Conservation (phyloP, 225 moss, liverwort and hornwort species). For the Sphagnum contortum region DNA sequence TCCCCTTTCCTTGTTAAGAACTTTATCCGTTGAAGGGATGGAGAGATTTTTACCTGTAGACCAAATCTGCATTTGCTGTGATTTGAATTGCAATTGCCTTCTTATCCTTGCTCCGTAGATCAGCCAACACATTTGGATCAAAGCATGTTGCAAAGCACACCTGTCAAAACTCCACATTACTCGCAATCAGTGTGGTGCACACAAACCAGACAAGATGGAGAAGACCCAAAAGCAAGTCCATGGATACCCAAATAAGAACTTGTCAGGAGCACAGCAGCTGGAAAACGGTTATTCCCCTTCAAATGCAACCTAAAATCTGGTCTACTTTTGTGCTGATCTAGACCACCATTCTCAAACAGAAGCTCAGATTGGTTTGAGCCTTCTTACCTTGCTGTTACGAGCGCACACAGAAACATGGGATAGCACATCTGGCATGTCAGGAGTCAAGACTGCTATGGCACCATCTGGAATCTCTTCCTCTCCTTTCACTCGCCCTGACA, state of each 20-base stretch:
- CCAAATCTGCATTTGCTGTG: conserved; percentile 41
- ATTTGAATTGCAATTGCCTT: conserved; percentile 36
- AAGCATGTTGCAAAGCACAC: conserved; percentile 95
- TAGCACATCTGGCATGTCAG: conserved; percentile 94
- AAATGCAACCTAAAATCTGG: not conserved
- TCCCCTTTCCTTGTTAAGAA: no score
- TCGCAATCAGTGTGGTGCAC: not conserved
- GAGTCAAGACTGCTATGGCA: conserved; percentile 79
- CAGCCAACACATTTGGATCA: conserved; percentile 59
- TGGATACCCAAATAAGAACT: not conserved
- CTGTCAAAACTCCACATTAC: conserved; percentile 19
- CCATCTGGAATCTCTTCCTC: conserved; percentile 97
- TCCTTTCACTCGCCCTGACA: conserved; percentile 80
- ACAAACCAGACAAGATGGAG: not conserved
- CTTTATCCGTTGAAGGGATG: not conserved
- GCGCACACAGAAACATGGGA: conserved; percentile 97
- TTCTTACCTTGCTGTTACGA: conserved; percentile 78
- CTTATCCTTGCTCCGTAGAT: conserved; percentile 48
- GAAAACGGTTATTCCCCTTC: not conserved
- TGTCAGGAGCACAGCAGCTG: conserved; percentile 1
- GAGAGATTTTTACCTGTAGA: conserved; percentile 17
- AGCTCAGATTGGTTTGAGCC: no score
- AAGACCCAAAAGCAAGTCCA: conserved; percentile 1
- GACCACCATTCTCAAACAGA: no score
- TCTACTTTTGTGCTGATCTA: no score